Evolutionary conservation across 148 eudicot species (phyloP).

Genomic region (Chenopodium berlandieri): DNA sequence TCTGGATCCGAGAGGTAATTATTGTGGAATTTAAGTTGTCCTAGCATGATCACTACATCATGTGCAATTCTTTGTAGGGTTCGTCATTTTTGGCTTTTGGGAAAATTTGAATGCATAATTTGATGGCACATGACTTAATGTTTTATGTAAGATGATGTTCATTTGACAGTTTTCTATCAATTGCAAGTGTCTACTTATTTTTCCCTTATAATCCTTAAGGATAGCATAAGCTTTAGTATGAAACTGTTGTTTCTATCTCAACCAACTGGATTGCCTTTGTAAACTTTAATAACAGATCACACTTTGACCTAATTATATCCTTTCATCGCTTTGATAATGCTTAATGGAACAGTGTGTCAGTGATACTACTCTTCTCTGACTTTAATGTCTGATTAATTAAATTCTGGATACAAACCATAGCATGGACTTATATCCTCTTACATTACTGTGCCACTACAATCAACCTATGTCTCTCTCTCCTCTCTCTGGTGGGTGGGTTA

Average conservation of each 20-base stretch:
- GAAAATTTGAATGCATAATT: neutral
- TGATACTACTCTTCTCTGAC: neutral
- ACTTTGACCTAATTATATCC: neutral
- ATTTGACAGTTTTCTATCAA: neutral
- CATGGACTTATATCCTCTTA: neutral
- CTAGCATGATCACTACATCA: neutral
- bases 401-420: neutral
- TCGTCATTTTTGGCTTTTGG: constrained; percentile 10
- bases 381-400: neutral
- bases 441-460: no score
- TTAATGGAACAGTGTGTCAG: neutral
- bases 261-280: neutral
- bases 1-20: constrained; percentile 67
- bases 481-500: no score
- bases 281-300: neutral
- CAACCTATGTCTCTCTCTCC: neutral
- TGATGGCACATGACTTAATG: neutral
- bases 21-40: neutral
- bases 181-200: neutral
- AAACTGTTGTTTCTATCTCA: neutral
- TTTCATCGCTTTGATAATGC: neutral
- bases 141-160: neutral
- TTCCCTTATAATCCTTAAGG: neutral
- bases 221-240: neutral
- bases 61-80: neutral